Conservation (phyloP, 2,329 filamentous ascomycete species). For the Amesomyces nigricolor region DNA sequence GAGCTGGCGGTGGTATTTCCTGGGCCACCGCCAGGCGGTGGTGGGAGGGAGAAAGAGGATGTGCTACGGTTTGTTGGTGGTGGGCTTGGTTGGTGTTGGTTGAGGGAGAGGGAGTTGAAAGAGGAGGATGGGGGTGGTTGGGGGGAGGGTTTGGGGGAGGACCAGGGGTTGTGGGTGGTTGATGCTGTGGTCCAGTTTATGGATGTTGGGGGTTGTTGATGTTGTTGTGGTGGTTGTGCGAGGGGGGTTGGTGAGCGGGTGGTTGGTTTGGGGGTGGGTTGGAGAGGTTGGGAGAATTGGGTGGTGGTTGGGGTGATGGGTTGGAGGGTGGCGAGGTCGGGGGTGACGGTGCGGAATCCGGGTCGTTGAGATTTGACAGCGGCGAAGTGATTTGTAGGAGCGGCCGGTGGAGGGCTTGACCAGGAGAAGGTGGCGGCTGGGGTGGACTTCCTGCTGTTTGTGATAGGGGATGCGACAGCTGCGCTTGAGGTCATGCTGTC, state of each 20-base stretch:
- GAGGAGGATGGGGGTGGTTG: constrained; percentile 33
- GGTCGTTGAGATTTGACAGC: constrained; percentile 36
- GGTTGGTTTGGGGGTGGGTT: constrained; percentile 33
- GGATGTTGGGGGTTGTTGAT: constrained; percentile 28
- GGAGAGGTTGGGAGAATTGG: constrained; percentile 57
- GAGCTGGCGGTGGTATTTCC: constrained; percentile 19
- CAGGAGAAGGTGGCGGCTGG: constrained; percentile 54
- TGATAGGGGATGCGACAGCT: constrained; percentile 32
- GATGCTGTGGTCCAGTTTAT: constrained; percentile 47
- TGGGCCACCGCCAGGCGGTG: constrained; percentile 38
- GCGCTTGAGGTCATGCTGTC: constrained; percentile 36
- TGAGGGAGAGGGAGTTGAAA: constrained; percentile 41
- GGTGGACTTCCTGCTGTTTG: constrained; percentile 34
- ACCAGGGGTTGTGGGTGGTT: constrained; percentile 39
- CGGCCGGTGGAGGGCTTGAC: constrained; percentile 47
- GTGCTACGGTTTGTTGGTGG: constrained; percentile 32
- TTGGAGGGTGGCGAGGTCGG: constrained; percentile 51
- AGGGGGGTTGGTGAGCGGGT: constrained; percentile 26
- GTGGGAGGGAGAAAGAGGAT: constrained; percentile 54
- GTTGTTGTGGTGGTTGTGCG: background rate
- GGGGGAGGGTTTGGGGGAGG: constrained; percentile 31
- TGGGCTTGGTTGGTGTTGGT: constrained; percentile 35
- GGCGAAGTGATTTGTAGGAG: constrained; percentile 27
- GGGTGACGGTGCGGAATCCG: constrained; percentile 52
- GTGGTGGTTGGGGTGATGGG: constrained; percentile 53